Conservation (phyloP, 2,329 filamentous ascomycete genomes). For the Nigrospora oryzae region DNA sequence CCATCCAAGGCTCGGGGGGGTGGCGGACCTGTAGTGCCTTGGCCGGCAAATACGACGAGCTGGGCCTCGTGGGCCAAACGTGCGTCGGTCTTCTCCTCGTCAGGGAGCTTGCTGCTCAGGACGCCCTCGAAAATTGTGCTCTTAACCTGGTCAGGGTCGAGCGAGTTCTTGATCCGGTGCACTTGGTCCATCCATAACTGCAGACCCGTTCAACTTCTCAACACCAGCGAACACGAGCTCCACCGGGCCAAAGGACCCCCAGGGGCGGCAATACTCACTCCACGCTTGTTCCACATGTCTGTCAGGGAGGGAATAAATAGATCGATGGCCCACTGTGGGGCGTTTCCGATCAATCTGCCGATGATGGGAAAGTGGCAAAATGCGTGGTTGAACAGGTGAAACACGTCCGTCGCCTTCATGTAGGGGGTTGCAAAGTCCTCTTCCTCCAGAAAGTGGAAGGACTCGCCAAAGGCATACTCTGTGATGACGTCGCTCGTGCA, state of each 20-base stretch:
- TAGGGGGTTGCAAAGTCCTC: constrained; percentile 3
- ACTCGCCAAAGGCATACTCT: constrained; percentile 8
- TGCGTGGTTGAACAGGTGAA: too few species aligned
- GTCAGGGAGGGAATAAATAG: too few species aligned
- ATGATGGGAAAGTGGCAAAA: too few species aligned
- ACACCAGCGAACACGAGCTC: not conserved
- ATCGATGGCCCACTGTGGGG: too few species aligned
- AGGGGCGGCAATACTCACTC: too few species aligned
- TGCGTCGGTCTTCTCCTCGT: constrained; percentile 7
- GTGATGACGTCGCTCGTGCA: constrained; percentile 8
- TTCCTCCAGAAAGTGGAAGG: constrained; percentile 8
- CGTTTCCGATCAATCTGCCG: too few species aligned
- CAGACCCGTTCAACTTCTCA: not conserved
- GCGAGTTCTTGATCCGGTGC: constrained; percentile 6
- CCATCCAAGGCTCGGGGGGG: too few species aligned
- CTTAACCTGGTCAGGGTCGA: constrained; percentile 5
- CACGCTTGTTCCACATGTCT: too few species aligned
- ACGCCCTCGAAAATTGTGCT: constrained; percentile 15
- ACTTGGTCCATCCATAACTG: constrained; percentile 10
- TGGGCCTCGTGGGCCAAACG: constrained; percentile 9
- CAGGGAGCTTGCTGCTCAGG: constrained; percentile 5
- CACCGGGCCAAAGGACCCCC: too few species aligned
- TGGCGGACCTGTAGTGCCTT: constrained; percentile 9
- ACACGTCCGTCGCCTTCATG: not conserved
- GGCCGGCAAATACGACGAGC: constrained; percentile 5